phyloP scores from a whole-genome alignment of 176 grass and related monocot genomes.

The Hordeum marinum region DNA sequence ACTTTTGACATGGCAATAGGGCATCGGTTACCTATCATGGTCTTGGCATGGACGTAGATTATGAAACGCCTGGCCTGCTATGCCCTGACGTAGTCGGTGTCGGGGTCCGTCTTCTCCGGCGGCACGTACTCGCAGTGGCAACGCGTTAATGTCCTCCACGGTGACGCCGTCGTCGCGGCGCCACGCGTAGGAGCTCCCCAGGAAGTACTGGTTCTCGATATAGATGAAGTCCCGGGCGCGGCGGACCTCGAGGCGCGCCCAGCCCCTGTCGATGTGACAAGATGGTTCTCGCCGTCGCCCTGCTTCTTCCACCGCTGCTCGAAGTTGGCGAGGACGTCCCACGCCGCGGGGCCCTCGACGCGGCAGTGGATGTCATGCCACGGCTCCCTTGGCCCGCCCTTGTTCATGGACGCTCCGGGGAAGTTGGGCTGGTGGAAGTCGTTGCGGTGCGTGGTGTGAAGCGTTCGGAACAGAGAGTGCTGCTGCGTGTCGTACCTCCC shows the following conservation, averaged over 20 bases:
- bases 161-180: conserved; percentile 5
- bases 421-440: conserved; percentile 85
- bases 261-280: conserved; percentile 10
- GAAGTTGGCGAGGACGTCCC: conserved; percentile 66
- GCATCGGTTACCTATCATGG: conserved; percentile 48
- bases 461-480: conserved; percentile 56
- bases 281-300: conserved; percentile 11
- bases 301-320: conserved; percentile 68
- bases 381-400: conserved; percentile 65
- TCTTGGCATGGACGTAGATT: conserved; percentile 83
- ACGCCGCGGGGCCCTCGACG: conserved; percentile 48
- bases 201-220: conserved; percentile 79
- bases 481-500: conserved; percentile 66
- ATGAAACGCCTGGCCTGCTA: conserved; percentile 55
- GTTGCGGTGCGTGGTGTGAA: conserved; percentile 16
- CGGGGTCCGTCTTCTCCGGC: conserved; percentile 17
- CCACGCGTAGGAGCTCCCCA: conserved; percentile 65
- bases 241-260: conserved; percentile 23
- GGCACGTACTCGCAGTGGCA: conserved; percentile 35
- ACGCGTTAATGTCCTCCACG: conserved; percentile 44
- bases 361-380: conserved; percentile 80
- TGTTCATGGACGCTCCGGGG: conserved; percentile 25
- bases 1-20: background rate
- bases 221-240: conserved; percentile 60
- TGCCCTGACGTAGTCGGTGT: conserved; percentile 39